Evolutionary conservation across 306 rosid species (phyloP).

Genomic region (Inga leiocalycina): DNA sequence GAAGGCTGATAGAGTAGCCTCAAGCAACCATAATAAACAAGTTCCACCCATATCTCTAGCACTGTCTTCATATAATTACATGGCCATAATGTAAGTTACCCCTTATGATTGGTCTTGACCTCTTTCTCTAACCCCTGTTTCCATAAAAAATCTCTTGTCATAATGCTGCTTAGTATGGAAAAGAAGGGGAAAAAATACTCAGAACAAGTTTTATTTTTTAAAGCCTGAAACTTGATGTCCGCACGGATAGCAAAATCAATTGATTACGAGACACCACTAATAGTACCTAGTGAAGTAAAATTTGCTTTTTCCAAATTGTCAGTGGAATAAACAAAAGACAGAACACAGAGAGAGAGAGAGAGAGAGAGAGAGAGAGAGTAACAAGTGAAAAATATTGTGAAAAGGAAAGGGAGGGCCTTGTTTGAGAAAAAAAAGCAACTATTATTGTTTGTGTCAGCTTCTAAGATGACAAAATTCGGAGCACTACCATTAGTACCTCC

Average conservation of each 20-base stretch:
- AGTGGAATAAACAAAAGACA: constrained; percentile 8
- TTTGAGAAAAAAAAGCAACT: constrained; percentile 43
- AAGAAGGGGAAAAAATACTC: background rate
- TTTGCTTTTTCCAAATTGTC: background rate
- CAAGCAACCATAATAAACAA: no score
- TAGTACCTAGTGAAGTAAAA: background rate
- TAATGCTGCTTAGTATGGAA: no score
- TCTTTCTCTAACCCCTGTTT: background rate
- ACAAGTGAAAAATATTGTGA: constrained; percentile 1
- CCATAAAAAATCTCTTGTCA: background rate
- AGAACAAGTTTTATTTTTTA: background rate
- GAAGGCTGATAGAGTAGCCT: no score
- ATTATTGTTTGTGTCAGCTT: constrained; percentile 65
- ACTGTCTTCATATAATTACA: no score
- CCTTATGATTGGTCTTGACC: background rate
- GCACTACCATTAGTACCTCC: constrained; percentile 40
- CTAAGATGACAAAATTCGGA: constrained; percentile 54
- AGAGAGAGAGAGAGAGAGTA: constrained; percentile 11
- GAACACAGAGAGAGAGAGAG: background rate
- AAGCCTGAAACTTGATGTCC: background rate
- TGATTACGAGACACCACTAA: background rate
- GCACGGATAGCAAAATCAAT: background rate
- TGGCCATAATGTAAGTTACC: background rate
- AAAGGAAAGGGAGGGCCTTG: constrained; percentile 40
- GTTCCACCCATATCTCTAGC: no score